These are phyloP conservation scores for Calonectria hongkongensis DNA, from an alignment of 2,329 filamentous ascomycete species.

Conservation along the genomic window DNA sequence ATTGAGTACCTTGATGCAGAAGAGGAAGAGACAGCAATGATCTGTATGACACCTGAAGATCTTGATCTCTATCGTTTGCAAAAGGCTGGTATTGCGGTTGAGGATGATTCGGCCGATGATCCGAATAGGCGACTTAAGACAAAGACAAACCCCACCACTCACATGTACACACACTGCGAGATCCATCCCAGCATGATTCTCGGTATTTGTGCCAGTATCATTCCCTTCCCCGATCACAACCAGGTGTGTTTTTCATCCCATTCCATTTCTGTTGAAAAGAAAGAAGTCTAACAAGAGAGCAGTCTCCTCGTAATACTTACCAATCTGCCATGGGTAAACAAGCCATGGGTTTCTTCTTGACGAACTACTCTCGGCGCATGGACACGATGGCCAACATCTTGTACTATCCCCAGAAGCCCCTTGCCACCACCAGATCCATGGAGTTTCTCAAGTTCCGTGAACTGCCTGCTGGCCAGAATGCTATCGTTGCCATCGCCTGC, in stretches of 20 bases:
- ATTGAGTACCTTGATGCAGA: conserved; percentile 98
- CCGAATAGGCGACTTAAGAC: conserved; percentile 92
- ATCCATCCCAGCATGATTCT: conserved; percentile 99
- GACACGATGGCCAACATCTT: conserved; percentile 99
- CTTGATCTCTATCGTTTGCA: conserved; percentile 85
- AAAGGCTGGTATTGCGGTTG: conserved; percentile 78
- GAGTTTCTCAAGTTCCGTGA: conserved; percentile 99
- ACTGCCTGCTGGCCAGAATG: conserved; percentile 96
- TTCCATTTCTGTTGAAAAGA: not conserved
- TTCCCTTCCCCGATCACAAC: conserved; percentile 99
- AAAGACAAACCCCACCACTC: conserved; percentile 88
- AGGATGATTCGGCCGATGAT: conserved; percentile 78
- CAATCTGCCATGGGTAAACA: conserved; percentile 99
- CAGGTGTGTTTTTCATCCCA: conserved; percentile 71
- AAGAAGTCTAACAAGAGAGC: conserved; percentile 41
- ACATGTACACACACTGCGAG: conserved; percentile 98
- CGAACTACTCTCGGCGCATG: conserved; percentile 97
- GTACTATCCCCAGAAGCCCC: conserved; percentile 98
- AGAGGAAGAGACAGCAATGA: conserved; percentile 99
- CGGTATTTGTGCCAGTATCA: conserved; percentile 98
- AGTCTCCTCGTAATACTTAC: conserved; percentile 99
- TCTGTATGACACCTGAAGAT: conserved; percentile 98
- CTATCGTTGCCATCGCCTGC: conserved; percentile 97
- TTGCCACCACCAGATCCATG: conserved; percentile 98
- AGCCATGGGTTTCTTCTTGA: conserved; percentile 99